Conservation (phyloP, 192 early-diverging fungal genomes). For the Rhizoclosmatium sp. region DNA sequence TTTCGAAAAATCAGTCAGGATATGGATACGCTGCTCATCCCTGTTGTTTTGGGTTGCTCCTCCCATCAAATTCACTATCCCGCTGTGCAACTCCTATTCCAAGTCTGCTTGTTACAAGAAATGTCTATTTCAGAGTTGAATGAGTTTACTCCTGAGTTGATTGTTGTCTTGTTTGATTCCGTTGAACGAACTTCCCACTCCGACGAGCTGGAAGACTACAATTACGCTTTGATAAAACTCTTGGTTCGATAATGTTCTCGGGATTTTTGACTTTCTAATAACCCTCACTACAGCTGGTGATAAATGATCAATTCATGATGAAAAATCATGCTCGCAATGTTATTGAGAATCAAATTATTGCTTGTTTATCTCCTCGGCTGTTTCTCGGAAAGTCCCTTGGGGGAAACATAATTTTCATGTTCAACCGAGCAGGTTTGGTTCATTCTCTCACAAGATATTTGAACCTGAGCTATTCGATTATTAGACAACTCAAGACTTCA, state of each 20-base stretch:
- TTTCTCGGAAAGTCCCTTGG: conserved; percentile 80
- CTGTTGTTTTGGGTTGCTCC: neutral
- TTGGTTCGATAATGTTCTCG: conserved; percentile 7
- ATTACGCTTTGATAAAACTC: conserved; percentile 19
- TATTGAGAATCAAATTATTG: conserved; percentile 62
- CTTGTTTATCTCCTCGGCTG: conserved; percentile 55
- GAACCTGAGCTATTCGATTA: conserved; percentile 2
- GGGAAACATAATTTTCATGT: conserved; percentile 90
- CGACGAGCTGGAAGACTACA: conserved; percentile 18
- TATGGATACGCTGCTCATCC: conserved; percentile 16
- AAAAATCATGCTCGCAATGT: conserved; percentile 48
- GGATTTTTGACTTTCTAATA: neutral
- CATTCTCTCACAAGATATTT: neutral
- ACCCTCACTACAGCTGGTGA: conserved; percentile 48
- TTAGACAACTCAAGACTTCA: conserved; percentile 20
- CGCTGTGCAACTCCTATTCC: conserved; percentile 64
- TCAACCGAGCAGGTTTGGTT: conserved; percentile 83
- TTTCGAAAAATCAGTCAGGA: conserved; percentile 37
- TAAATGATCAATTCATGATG: conserved; percentile 76
- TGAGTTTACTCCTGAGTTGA: conserved; percentile 41
- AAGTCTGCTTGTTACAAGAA: conserved; percentile 66
- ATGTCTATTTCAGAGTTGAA: conserved; percentile 60
- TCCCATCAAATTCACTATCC: conserved; percentile 47
- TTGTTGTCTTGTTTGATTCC: conserved; percentile 6
- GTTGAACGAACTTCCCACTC: neutral